Conservation (phyloP, 306 rosid genomes). For the Erythrophleum fordii region DNA sequence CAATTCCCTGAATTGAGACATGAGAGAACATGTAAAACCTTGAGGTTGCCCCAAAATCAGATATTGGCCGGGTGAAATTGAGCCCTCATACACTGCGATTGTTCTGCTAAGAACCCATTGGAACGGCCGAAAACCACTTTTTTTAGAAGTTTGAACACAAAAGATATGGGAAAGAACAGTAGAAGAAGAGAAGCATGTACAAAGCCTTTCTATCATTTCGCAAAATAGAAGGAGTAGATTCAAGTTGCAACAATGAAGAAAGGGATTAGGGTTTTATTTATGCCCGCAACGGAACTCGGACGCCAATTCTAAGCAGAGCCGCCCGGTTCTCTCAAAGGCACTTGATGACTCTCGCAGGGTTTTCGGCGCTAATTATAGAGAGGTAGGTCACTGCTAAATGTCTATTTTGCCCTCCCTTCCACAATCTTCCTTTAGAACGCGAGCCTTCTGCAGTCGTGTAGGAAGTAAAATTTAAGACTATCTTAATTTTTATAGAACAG, state of each 20-base stretch:
- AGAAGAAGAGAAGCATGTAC: neutral
- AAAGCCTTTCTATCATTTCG: conserved; percentile 36
- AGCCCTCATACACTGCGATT: too few relatives aligned
- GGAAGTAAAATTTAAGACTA: too few relatives aligned
- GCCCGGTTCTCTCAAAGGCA: conserved; percentile 68
- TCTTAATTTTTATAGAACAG: too few relatives aligned
- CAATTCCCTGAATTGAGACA: conserved; percentile 47
- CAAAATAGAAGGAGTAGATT: neutral
- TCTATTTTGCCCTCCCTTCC: conserved; percentile 25
- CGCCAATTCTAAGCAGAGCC: conserved; percentile 32
- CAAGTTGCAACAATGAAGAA: conserved; percentile 28
- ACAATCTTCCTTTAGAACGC: too few relatives aligned
- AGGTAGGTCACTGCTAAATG: neutral
- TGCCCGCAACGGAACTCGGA: conserved; percentile 74
- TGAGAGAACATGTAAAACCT: conserved; percentile 44
- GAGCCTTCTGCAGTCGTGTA: too few relatives aligned
- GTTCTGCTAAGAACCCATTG: conserved; percentile 68
- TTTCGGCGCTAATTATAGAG: neutral
- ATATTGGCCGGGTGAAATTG: too few relatives aligned
- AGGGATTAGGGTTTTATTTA: conserved; percentile 29
- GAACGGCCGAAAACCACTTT: conserved; percentile 51
- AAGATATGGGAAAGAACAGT: too few relatives aligned
- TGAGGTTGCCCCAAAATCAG: conserved; percentile 46
- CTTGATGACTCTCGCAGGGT: neutral
- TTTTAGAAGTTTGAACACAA: too few relatives aligned